phyloP scores from a whole-genome alignment of 257 asterid species.

The Sherardia arvensis region DNA sequence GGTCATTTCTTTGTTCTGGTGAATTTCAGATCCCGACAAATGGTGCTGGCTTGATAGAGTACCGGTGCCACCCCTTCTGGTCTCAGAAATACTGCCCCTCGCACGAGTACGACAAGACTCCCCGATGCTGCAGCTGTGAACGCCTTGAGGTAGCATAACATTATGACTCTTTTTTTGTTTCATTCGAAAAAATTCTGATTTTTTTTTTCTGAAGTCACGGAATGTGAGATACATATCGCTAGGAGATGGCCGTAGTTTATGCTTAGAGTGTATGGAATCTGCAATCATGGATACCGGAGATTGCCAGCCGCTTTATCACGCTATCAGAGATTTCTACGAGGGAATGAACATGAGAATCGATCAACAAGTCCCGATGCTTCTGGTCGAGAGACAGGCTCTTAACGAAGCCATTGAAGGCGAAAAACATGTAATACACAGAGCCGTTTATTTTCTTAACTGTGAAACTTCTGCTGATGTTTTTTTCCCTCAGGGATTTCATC shows the following conservation, averaged over 20 bases:
- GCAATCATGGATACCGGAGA: constrained; percentile 97
- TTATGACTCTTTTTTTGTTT: neutral
- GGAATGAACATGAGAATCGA: constrained; percentile 95
- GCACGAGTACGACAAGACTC: constrained; percentile 74
- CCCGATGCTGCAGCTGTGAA: constrained; percentile 94
- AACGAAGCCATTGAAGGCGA: constrained; percentile 99
- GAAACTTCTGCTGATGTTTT: constrained; percentile 4
- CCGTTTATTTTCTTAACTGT: neutral
- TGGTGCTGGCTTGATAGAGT: constrained; percentile 79
- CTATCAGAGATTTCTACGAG: constrained; percentile 89
- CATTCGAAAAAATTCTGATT: no score
- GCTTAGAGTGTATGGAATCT: constrained; percentile 97
- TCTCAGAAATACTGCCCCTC: constrained; percentile 85
- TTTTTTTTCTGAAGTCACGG: constrained; percentile 35
- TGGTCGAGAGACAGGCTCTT: constrained; percentile 89
- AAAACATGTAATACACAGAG: constrained; percentile 45
- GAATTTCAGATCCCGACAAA: constrained; percentile 75
- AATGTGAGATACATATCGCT: constrained; percentile 58
- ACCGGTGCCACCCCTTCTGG: constrained; percentile 97
- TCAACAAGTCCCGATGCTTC: constrained; percentile 95
- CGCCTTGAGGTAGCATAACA: constrained; percentile 67
- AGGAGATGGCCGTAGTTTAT: constrained; percentile 86
- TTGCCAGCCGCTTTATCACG: constrained; percentile 84
- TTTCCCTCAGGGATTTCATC: constrained; percentile 72
- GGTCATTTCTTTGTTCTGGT: neutral